These are phyloP conservation scores for Diplodia intermedia DNA, from an alignment of 2,329 filamentous ascomycete genomes.

Conservation along the genomic window DNA sequence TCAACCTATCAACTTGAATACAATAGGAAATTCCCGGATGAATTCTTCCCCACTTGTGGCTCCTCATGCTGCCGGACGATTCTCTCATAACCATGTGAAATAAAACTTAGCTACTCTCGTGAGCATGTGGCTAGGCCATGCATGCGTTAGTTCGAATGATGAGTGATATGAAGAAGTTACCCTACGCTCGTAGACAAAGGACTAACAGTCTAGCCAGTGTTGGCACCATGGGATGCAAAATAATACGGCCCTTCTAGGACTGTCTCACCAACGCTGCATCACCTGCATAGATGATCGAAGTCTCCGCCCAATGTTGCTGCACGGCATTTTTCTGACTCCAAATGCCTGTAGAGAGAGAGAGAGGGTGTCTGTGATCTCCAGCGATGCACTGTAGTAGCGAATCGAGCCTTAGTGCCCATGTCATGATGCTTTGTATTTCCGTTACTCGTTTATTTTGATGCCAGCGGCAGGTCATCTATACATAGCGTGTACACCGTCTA, in stretches of 20 bases:
- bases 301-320: too few relatives aligned
- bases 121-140: background rate
- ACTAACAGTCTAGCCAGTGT: background rate
- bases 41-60: background rate
- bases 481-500: constrained; percentile 11
- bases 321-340: too few relatives aligned
- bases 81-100: background rate
- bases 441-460: constrained; percentile 3
- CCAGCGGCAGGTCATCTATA: constrained; percentile 6
- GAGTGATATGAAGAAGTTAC: background rate
- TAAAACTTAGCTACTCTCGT: background rate
- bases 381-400: background rate
- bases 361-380: too few relatives aligned
- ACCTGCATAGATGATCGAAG: too few relatives aligned
- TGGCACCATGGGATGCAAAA: too few relatives aligned
- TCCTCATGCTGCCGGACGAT: background rate
- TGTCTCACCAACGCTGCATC: too few relatives aligned
- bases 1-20: background rate
- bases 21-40: background rate
- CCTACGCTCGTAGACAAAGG: background rate
- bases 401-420: background rate
- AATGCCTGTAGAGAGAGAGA: too few relatives aligned
- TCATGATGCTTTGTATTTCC: constrained; percentile 5
- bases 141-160: background rate
- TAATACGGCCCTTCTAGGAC: too few relatives aligned